Evolutionary conservation across 345 rosid species (phyloP).

Genomic region (Aquilaria sinensis): DNA sequence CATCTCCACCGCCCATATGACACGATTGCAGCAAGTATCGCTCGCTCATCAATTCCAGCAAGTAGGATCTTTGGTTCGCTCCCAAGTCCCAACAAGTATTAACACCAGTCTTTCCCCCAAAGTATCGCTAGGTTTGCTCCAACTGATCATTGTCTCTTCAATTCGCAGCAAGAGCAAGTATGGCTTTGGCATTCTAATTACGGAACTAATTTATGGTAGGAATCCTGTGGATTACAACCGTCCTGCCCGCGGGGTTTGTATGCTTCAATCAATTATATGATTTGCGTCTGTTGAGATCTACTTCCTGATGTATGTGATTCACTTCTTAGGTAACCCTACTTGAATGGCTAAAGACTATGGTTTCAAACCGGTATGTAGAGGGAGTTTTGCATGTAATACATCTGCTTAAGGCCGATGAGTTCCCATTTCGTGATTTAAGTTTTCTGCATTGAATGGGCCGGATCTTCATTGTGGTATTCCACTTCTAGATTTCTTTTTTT

Average conservation of each 20-base stretch:
- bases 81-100: too few species aligned
- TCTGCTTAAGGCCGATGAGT: conserved; percentile 96
- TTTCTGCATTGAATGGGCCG: not conserved
- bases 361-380: conserved; percentile 71
- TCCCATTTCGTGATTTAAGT: conserved; percentile 66
- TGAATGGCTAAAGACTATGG: conserved; percentile 93
- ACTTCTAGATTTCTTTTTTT: too few species aligned
- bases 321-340: conserved; percentile 68
- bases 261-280: not conserved
- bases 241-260: conserved; percentile 67
- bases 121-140: too few species aligned
- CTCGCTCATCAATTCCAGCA: too few species aligned
- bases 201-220: conserved; percentile 92
- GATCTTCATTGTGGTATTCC: too few species aligned
- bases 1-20: too few species aligned
- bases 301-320: conserved; percentile 6
- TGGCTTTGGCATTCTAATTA: conserved; percentile 88
- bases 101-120: too few species aligned
- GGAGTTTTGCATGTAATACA: conserved; percentile 86
- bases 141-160: too few species aligned
- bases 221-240: conserved; percentile 94
- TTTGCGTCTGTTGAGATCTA: not conserved
- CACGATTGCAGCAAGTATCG: too few species aligned
- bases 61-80: too few species aligned
- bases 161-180: conserved; percentile 15